Conservation (phyloP, 2,329 filamentous ascomycete species). For the Colletotrichum endophyticum region DNA sequence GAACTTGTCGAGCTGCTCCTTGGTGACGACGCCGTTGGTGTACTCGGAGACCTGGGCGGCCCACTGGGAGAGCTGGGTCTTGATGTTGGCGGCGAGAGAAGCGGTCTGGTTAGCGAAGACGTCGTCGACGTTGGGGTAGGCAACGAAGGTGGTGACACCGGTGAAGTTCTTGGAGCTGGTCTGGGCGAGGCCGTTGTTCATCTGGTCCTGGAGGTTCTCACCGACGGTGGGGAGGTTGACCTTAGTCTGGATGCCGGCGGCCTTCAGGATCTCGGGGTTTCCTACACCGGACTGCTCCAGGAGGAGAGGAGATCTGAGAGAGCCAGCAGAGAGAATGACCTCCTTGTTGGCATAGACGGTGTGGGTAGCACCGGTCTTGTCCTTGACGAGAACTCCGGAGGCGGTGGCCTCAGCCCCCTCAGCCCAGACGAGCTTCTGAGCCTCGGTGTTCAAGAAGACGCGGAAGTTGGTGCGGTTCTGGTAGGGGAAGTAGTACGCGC, state of each 20-base stretch:
- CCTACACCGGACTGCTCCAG: slow-evolving; percentile 60
- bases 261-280: slow-evolving; percentile 40
- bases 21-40: slow-evolving; percentile 17
- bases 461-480: slow-evolving; percentile 39
- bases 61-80: neutral
- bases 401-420: neutral
- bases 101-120: slow-evolving; percentile 27
- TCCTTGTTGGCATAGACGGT: slow-evolving; percentile 47
- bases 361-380: slow-evolving; percentile 31
- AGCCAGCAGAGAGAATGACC: slow-evolving; percentile 52
- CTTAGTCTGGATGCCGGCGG: slow-evolving; percentile 45
- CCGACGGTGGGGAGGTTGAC: slow-evolving; percentile 56
- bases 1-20: slow-evolving; percentile 36
- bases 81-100: neutral
- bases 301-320: slow-evolving; percentile 56
- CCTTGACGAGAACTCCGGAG: neutral
- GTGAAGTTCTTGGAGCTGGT: slow-evolving; percentile 18
- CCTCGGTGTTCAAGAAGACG: slow-evolving; percentile 9
- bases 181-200: slow-evolving; percentile 34
- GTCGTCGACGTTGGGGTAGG: neutral
- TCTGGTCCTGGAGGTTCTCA: slow-evolving; percentile 57
- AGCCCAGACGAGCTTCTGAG: slow-evolving; percentile 8
- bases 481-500: slow-evolving; percentile 45
- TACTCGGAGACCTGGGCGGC: slow-evolving; percentile 3
- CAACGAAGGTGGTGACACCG: neutral